phyloP scores from a whole-genome alignment of 495 filamentous ascomycete species.

The Xylaria intraflava region DNA sequence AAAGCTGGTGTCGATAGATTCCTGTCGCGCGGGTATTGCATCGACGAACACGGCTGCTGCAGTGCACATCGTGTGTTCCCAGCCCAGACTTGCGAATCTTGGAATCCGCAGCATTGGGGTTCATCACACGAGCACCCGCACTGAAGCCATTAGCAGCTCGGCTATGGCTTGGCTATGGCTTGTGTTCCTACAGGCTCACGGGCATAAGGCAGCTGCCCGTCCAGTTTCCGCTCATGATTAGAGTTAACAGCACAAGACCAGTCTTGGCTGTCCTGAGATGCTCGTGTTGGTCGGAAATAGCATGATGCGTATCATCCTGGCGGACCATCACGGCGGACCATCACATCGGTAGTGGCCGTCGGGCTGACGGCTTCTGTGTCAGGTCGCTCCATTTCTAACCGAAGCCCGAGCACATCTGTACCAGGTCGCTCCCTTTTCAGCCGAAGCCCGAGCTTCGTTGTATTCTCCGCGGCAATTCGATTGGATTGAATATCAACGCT shows the following conservation, averaged over 20 bases:
- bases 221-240: too few species aligned
- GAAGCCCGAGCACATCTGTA: background rate
- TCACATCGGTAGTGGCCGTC: too few species aligned
- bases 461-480: background rate
- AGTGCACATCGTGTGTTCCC: background rate
- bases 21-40: too few species aligned
- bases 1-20: too few species aligned
- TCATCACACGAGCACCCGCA: background rate
- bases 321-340: too few species aligned
- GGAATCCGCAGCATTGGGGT: too few species aligned
- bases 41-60: background rate
- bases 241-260: background rate
- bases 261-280: too few species aligned
- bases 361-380: too few species aligned
- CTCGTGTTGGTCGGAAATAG: background rate
- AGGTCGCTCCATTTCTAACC: too few species aligned
- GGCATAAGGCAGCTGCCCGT: background rate
- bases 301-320: background rate
- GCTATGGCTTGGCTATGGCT: background rate
- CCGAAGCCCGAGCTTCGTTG: constrained; percentile 1
- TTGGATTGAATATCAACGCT: too few species aligned
- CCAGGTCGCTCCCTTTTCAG: background rate
- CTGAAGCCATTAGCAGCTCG: background rate
- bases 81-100: background rate
- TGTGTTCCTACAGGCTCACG: constrained; percentile 1